Conservation (phyloP, 257 asterid genomes). For the Cordia subcordata region DNA sequence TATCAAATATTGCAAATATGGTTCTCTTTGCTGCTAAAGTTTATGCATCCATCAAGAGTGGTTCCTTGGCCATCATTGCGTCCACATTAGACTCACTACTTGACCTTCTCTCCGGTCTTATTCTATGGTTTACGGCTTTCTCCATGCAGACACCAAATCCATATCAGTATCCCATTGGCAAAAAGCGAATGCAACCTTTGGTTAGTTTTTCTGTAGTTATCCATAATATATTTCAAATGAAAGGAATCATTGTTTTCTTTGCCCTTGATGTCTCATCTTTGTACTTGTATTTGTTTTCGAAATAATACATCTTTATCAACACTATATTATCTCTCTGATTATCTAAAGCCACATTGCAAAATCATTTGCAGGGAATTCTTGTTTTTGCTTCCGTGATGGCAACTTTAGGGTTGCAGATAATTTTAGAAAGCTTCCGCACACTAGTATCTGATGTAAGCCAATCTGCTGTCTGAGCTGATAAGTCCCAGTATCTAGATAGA, state of each 20-base stretch:
- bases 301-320: background rate
- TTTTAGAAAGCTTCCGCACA: slow-evolving; percentile 45
- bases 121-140: slow-evolving; percentile 52
- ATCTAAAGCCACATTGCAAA: slow-evolving; percentile 2
- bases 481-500: too few relatives aligned
- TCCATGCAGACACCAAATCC: slow-evolving; percentile 53
- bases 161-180: slow-evolving; percentile 50
- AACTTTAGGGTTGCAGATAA: slow-evolving; percentile 50
- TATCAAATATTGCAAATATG: slow-evolving; percentile 52
- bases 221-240: background rate
- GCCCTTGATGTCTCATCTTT: background rate
- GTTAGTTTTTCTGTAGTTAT: slow-evolving; percentile 26
- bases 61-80: slow-evolving; percentile 51
- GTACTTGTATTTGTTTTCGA: background rate
- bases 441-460: slow-evolving; percentile 36
- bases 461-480: background rate
- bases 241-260: background rate
- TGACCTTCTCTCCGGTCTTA: slow-evolving; percentile 51
- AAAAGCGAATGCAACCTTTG: slow-evolving; percentile 61
- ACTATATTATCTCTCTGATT: background rate
- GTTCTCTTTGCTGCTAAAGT: slow-evolving; percentile 50
- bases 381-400: slow-evolving; percentile 63
- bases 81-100: slow-evolving; percentile 53
- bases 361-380: slow-evolving; percentile 46
- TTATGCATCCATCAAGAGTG: slow-evolving; percentile 46